Percentiles rank a stretch among this genome's conserved stretches.
Evolutionary conservation across 371 early-diverging fungal species (phyloP).

Genomic region (Conidiobolus incongruus): DNA sequence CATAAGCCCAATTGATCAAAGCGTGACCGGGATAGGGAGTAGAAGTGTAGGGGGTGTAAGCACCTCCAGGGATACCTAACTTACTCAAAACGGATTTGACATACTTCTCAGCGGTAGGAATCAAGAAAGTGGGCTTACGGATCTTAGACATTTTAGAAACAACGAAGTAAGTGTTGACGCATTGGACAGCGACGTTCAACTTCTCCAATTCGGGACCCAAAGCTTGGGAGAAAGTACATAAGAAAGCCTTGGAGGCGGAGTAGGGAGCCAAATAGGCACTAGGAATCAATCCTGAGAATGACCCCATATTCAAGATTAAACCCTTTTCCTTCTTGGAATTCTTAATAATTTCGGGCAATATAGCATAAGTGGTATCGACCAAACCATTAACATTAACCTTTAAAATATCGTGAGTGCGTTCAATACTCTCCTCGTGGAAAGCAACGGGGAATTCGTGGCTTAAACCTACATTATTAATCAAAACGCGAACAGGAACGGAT

Average conservation of each 20-base stretch:
- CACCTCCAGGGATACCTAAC: conserved; percentile 54
- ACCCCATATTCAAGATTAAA: conserved; percentile 84
- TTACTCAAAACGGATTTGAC: conserved; percentile 44
- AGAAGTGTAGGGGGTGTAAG: conserved; percentile 35
- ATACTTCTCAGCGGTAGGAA: conserved; percentile 65
- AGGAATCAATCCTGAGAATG: conserved; percentile 73
- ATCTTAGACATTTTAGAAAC: conserved; percentile 84
- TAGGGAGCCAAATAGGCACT: conserved; percentile 79
- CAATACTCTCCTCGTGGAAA: conserved; percentile 50
- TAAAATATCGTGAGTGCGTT: conserved; percentile 44
- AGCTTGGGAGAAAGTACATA: conserved; percentile 74
- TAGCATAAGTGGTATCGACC: conserved; percentile 58
- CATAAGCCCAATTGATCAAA: conserved; percentile 36
- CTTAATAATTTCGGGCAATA: conserved; percentile 52
- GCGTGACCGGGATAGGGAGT: conserved; percentile 71
- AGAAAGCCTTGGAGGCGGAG: conserved; percentile 84
- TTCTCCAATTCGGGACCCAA: conserved; percentile 62
- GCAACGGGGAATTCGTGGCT: conserved; percentile 72
- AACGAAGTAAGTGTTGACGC: conserved; percentile 84
- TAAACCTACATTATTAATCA: conserved; percentile 85
- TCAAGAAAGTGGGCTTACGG: conserved; percentile 38
- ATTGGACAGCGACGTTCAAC: conserved; percentile 62
- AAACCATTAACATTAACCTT: conserved; percentile 74
- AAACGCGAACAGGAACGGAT: too few relatives aligned
- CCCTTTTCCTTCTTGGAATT: conserved; percentile 17